phyloP scores from a whole-genome alignment of 306 rosid species.

The Begonia fuchsioides region DNA sequence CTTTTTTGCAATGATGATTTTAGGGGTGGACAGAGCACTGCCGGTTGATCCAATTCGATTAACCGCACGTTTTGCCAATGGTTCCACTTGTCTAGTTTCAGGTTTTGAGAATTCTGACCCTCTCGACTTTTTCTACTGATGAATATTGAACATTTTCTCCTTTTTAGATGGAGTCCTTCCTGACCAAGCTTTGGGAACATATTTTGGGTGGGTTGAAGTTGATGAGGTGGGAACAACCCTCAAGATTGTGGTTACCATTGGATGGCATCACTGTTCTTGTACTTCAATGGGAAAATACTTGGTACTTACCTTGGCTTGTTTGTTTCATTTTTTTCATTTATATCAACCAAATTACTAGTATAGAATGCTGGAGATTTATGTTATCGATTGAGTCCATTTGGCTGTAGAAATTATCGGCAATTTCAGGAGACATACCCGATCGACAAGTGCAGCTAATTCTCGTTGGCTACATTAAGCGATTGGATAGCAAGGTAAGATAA shows the following conservation, averaged over 20 bases:
- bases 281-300: slow-evolving; percentile 25
- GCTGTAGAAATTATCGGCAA: background rate
- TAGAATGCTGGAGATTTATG: background rate
- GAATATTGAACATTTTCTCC: slow-evolving; percentile 2
- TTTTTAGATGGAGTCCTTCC: slow-evolving; percentile 46
- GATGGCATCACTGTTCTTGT: slow-evolving; percentile 20
- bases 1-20: slow-evolving; percentile 9
- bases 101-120: slow-evolving; percentile 19
- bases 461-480: slow-evolving; percentile 43
- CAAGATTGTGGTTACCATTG: slow-evolving; percentile 40
- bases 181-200: slow-evolving; percentile 56
- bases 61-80: slow-evolving; percentile 22
- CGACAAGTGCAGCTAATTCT: slow-evolving; percentile 39
- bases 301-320: slow-evolving; percentile 1
- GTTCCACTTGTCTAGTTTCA: slow-evolving; percentile 27
- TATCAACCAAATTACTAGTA: too few relatives aligned
- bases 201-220: slow-evolving; percentile 45
- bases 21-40: slow-evolving; percentile 53
- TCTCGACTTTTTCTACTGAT: slow-evolving; percentile 5
- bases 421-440: slow-evolving; percentile 13
- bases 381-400: too few relatives aligned
- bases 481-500: slow-evolving; percentile 34
- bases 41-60: slow-evolving; percentile 53
- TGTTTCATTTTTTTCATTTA: background rate
- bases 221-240: slow-evolving; percentile 16